Evolutionary conservation across 345 rosid genomes (phyloP).

Genomic region (Clausena lansium): DNA sequence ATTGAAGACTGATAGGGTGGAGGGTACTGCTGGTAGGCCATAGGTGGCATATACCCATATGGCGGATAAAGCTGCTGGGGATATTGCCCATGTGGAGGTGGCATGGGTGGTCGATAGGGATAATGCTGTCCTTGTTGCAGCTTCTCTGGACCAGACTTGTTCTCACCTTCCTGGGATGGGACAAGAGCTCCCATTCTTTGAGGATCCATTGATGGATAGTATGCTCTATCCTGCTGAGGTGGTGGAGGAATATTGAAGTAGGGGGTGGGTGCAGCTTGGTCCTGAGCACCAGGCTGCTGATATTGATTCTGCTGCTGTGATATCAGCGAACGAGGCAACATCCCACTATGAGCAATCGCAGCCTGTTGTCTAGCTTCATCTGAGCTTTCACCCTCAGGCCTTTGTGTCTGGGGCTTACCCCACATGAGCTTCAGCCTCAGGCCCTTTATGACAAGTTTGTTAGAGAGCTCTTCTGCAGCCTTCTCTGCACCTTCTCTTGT

Average conservation of each 20-base stretch:
- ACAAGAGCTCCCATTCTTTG: conserved; percentile 93
- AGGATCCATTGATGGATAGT: conserved; percentile 96
- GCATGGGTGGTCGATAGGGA: conserved; percentile 44
- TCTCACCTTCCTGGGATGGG: conserved; percentile 72
- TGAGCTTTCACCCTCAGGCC: conserved; percentile 62
- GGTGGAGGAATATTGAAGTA: conserved; percentile 74
- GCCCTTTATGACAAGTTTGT: conserved; percentile 84
- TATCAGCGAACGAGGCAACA: conserved; percentile 81
- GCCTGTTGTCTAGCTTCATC: conserved; percentile 75
- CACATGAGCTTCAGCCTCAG: conserved; percentile 89
- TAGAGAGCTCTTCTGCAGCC: conserved; percentile 89
- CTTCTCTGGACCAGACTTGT: conserved; percentile 43
- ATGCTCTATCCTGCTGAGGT: conserved; percentile 65
- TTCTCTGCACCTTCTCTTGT: conserved; percentile 96
- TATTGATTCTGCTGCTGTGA: conserved; percentile 82
- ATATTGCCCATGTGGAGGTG: conserved; percentile 48
- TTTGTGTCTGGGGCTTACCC: conserved; percentile 93
- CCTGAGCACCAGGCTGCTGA: conserved; percentile 42
- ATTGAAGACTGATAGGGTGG: conserved; percentile 40
- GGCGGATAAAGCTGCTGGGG: conserved; percentile 57
- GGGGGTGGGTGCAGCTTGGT: conserved; percentile 61
- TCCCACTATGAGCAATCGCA: conserved; percentile 62
- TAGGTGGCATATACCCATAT: conserved; percentile 60
- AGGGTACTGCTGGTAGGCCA: conserved; percentile 69
- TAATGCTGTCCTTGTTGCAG: conserved; percentile 52